Conservation (phyloP, 2,329 filamentous ascomycete genomes). For the Cryphonectria nitschkei region DNA sequence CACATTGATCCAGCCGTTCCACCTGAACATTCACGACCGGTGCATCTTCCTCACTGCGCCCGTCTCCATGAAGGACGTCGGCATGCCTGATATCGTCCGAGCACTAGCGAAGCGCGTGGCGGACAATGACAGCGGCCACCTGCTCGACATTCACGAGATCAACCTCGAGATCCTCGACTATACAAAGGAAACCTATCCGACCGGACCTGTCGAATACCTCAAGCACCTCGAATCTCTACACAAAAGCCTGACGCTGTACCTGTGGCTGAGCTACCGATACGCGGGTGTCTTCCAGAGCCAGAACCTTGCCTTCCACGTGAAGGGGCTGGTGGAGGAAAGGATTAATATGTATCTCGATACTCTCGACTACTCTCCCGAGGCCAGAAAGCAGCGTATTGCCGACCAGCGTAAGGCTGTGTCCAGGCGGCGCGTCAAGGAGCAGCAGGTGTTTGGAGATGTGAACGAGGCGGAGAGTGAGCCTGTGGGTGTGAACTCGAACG, state of each 20-base stretch:
- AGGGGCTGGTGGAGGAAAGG: slow-evolving; percentile 73
- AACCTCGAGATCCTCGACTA: slow-evolving; percentile 76
- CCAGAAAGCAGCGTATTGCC: slow-evolving; percentile 34
- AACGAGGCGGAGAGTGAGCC: slow-evolving; percentile 7
- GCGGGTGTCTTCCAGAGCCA: slow-evolving; percentile 78
- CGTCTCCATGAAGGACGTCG: slow-evolving; percentile 55
- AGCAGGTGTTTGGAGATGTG: slow-evolving; percentile 32
- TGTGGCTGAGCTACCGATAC: slow-evolving; percentile 93
- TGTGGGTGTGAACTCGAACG: neutral
- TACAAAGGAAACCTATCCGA: slow-evolving; percentile 46
- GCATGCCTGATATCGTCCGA: slow-evolving; percentile 55
- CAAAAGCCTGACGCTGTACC: slow-evolving; percentile 79
- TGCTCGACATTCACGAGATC: slow-evolving; percentile 73
- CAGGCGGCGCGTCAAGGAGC: slow-evolving; percentile 30
- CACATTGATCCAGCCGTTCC: slow-evolving; percentile 73
- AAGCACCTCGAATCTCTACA: slow-evolving; percentile 76
- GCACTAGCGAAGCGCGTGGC: slow-evolving; percentile 73
- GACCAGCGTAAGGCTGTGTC: slow-evolving; percentile 27
- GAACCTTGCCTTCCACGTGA: slow-evolving; percentile 76
- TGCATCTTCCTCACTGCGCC: slow-evolving; percentile 77
- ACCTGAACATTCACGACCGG: slow-evolving; percentile 73
- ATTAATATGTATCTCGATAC: slow-evolving; percentile 68
- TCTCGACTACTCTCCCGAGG: slow-evolving; percentile 53
- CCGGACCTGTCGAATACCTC: slow-evolving; percentile 60
- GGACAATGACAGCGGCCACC: slow-evolving; percentile 64